A percentile compares a stretch with the other conserved stretches of the same genome.
phyloP scores from a whole-genome alignment of 768 basidiomycete genomes.

The Boletus reticulatus region DNA sequence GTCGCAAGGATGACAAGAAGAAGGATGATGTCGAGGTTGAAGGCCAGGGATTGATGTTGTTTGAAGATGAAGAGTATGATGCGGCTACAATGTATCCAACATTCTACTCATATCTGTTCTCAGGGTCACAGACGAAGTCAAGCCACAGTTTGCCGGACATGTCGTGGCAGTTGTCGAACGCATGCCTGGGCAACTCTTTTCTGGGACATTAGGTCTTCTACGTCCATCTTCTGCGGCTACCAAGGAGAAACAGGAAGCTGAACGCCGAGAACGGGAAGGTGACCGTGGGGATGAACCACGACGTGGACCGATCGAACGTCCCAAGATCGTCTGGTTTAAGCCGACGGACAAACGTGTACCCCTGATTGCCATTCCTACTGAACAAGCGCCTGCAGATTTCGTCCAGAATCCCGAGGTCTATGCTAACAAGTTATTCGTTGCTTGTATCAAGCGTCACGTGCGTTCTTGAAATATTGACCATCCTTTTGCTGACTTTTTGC shows the following conservation, averaged over 20 bases:
- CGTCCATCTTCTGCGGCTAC: conserved; percentile 96
- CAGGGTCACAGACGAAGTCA: conserved; percentile 95
- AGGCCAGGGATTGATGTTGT: conserved; percentile 94
- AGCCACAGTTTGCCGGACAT: conserved; percentile 97
- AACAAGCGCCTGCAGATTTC: conserved; percentile 96
- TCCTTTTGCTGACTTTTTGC: conserved; percentile 18
- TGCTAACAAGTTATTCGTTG: conserved; percentile 88
- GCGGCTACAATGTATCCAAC: neutral
- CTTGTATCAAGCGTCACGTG: conserved; percentile 98
- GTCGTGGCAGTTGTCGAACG: conserved; percentile 99
- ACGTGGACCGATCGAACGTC: conserved; percentile 77
- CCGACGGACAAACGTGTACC: conserved; percentile 99
- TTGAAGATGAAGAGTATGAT: conserved; percentile 93
- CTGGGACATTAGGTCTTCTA: conserved; percentile 91
- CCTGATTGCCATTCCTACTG: conserved; percentile 96
- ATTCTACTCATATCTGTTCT: conserved; percentile 12
- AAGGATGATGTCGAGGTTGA: conserved; percentile 99
- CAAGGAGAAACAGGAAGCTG: conserved; percentile 98
- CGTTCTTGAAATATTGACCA: conserved; percentile 31
- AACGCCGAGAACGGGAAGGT: conserved; percentile 95
- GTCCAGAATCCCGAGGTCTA: conserved; percentile 93
- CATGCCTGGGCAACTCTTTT: conserved; percentile 98
- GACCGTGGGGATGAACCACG: conserved; percentile 84
- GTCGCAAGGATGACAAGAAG: conserved; percentile 97
- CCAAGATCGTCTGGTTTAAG: conserved; percentile 99